Percentiles rank a stretch among this genome's conserved stretches.
Evolutionary conservation across 768 basidiomycete genomes (phyloP).

Genomic region (Suillus luteus): DNA sequence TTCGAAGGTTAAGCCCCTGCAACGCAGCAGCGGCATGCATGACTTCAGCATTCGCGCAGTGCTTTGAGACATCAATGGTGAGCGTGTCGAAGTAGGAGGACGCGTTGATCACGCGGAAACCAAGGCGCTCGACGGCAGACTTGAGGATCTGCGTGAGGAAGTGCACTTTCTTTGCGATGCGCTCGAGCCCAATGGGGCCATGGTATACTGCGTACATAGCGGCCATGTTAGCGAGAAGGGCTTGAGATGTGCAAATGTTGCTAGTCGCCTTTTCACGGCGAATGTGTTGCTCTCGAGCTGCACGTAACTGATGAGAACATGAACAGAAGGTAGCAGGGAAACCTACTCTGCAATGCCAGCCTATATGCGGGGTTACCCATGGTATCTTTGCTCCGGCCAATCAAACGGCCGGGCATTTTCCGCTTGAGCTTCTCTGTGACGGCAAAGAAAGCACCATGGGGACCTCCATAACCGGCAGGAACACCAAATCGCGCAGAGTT

Average conservation of each 20-base stretch:
- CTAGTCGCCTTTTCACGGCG: slow-evolving; percentile 97
- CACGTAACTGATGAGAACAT: slow-evolving; percentile 7
- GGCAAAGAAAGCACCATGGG: slow-evolving; percentile 97
- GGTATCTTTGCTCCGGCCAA: slow-evolving; percentile 86
- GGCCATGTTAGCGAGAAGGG: slow-evolving; percentile 97
- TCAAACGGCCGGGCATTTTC: slow-evolving; percentile 97
- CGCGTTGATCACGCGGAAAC: slow-evolving; percentile 72
- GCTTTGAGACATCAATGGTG: slow-evolving; percentile 69
- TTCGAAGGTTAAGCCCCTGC: slow-evolving; percentile 82
- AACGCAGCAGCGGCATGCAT: slow-evolving; percentile 70
- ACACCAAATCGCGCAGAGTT: slow-evolving; percentile 98
- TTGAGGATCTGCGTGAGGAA: slow-evolving; percentile 79
- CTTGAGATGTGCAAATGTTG: slow-evolving; percentile 98
- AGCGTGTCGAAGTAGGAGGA: slow-evolving; percentile 87
- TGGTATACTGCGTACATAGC: slow-evolving; percentile 99
- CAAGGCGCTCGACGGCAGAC: slow-evolving; percentile 63
- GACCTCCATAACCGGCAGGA: slow-evolving; percentile 95
- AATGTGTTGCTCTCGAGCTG: slow-evolving; percentile 95
- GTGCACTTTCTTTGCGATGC: slow-evolving; percentile 92
- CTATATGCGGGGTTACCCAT: slow-evolving; percentile 89
- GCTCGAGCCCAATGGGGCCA: slow-evolving; percentile 80
- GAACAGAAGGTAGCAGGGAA: slow-evolving; percentile 12
- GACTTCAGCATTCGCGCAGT: slow-evolving; percentile 53
- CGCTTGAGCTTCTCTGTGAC: slow-evolving; percentile 90
- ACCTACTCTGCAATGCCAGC: slow-evolving; percentile 90